Base-by-base conservation (phyloP, 2,329 filamentous ascomycete species). In the Alternaria conjuncta region DNA sequence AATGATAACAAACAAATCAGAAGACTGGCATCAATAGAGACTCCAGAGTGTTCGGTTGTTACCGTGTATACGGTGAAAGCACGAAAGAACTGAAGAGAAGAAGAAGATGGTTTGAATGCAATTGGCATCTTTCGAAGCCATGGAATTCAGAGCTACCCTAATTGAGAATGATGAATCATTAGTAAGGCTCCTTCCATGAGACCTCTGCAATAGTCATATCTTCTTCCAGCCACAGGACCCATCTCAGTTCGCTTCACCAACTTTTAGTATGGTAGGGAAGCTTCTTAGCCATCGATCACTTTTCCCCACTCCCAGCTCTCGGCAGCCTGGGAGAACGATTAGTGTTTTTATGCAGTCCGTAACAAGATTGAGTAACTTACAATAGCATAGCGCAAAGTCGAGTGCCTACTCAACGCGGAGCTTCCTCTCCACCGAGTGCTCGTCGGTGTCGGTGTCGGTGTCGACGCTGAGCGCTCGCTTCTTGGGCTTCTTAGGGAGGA, bases 231-330 rank as follows among this genome's bases (percentile, higher is more conserved):
- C 25, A 26, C 25, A 4, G 25, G 12, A n/a, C 32, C 32, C 32
- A 36, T n/a, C 32, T 36, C 15, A 36, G 2, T 2, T 36, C 15
- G 32, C 32, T n/a, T 36, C 15, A n/a, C 12, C 32, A 36, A 36
- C 32, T 36, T 36, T n/a, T 10, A n/a, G 32, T 10, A 1, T n/a
- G 0, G 32, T 2, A 9, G 0, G 32, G 0, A 36, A 5, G 2
- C 15, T 36, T 36, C 7, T 9, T 10, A n/a, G 32, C 15, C 2
- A 36, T 36, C 1, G 0, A 36, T n/a, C 15, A 2, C 32, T 7
- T 36, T 36, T n/a, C 15, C 13, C 25, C 7, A 25, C 25, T 25
- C 8, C 25, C 25, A 25, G 25, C 25, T 25, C 25, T 9, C 25
- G 8, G 25, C 25, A 25, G 25, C 25, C 25, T 25, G 25, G 25